phyloP scores from a whole-genome alignment of 805 yeast species.

The Candida parachauliodes region DNA sequence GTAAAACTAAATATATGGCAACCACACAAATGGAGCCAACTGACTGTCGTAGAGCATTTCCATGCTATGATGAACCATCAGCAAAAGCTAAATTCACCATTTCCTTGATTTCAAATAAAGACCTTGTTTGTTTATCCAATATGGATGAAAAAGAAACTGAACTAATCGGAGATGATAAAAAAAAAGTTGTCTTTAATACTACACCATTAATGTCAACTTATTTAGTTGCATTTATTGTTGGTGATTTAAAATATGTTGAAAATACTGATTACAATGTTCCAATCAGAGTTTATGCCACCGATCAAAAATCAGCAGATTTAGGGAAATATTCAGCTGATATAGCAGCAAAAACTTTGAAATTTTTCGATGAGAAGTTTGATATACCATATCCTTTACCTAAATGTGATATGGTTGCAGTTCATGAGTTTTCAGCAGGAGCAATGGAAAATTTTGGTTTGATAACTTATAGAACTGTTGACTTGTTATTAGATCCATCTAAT shows the following conservation, averaged over 20 bases:
- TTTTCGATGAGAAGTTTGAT: constrained; percentile 69
- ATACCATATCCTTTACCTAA: constrained; percentile 78
- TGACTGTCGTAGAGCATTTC: constrained; percentile 84
- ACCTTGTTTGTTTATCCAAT: constrained; percentile 61
- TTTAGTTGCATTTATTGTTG: constrained; percentile 77
- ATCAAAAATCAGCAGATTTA: constrained; percentile 69
- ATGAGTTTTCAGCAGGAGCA: constrained; percentile 83
- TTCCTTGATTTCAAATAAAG: constrained; percentile 52
- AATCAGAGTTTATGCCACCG: constrained; percentile 75
- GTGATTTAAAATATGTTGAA: constrained; percentile 74
- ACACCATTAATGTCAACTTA: constrained; percentile 85
- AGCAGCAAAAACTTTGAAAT: constrained; percentile 70
- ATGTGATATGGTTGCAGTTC: constrained; percentile 78
- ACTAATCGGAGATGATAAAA: constrained; percentile 37
- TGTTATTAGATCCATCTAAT: constrained; percentile 67
- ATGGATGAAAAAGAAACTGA: constrained; percentile 59
- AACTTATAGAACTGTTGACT: constrained; percentile 74
- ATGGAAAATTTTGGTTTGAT: constrained; percentile 86
- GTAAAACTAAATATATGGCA: constrained; percentile 66
- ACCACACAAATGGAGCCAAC: constrained; percentile 87
- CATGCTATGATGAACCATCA: constrained; percentile 82
- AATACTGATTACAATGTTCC: constrained; percentile 65
- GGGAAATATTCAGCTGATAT: constrained; percentile 72
- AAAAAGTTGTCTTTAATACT: constrained; percentile 61
- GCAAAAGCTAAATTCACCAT: constrained; percentile 71